phyloP scores from a whole-genome alignment of 2,329 filamentous ascomycete genomes.

The Macrophomina pseudophaseolina region DNA sequence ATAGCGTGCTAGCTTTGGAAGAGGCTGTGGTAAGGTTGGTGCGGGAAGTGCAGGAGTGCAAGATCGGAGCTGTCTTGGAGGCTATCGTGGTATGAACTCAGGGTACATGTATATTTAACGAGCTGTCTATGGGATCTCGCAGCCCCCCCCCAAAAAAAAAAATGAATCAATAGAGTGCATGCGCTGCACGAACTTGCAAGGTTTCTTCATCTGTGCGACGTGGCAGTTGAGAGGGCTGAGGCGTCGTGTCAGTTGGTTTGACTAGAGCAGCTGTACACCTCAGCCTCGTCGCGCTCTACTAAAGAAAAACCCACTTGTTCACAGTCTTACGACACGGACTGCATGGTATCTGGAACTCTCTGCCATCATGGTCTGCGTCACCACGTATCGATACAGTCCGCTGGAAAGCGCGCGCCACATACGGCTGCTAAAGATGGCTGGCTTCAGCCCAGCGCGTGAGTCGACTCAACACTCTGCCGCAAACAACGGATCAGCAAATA shows the following conservation, averaged over 20 bases:
- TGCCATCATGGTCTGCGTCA: neutral
- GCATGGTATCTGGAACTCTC: no score
- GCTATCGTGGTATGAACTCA: neutral
- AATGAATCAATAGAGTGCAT: no score
- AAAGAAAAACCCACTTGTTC: no score
- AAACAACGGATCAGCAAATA: no score
- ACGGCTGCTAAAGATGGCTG: neutral
- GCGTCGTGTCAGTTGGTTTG: neutral
- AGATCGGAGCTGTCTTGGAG: constrained; percentile 9
- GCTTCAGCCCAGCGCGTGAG: neutral
- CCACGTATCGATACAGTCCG: neutral
- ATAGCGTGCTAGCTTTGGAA: neutral
- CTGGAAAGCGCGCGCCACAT: neutral
- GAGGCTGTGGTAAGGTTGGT: neutral
- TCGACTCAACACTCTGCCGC: no score
- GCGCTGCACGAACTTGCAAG: no score
- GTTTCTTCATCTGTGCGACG: no score
- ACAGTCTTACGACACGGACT: no score
- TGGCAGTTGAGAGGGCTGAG: no score
- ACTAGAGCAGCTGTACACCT: neutral
- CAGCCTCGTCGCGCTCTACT: neutral
- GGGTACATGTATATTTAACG: no score
- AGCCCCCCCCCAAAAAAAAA: no score
- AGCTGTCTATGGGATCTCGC: no score
- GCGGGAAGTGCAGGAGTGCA: neutral